Evolutionary conservation across 768 basidiomycete species (phyloP).

Genomic region (Lyophyllum shimeji): DNA sequence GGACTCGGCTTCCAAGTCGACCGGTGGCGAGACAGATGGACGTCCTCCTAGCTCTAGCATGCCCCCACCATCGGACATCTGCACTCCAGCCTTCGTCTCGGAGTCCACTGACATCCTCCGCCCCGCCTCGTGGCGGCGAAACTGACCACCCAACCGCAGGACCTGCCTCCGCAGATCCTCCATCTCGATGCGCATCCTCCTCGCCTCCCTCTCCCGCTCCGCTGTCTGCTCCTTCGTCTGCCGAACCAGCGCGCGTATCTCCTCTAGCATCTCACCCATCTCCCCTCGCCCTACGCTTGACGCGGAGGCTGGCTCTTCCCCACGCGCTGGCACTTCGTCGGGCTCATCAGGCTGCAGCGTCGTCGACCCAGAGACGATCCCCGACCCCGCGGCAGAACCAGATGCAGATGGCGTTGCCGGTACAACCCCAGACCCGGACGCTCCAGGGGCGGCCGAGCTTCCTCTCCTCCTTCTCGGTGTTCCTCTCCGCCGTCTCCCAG

Average conservation of each 20-base stretch:
- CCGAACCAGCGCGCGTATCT: neutral
- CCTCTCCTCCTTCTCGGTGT: neutral
- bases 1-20: neutral
- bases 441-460: neutral
- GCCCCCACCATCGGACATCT: neutral
- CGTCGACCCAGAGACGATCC: neutral
- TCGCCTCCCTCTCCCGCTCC: constrained; percentile 4
- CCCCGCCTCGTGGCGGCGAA: neutral
- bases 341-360: neutral
- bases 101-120: neutral
- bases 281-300: neutral
- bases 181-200: constrained; percentile 9
- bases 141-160: neutral
- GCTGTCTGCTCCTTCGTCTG: neutral
- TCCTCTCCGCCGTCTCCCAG: neutral
- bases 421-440: neutral
- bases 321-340: neutral
- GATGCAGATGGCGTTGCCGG: neutral
- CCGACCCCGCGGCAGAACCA: neutral
- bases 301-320: neutral
- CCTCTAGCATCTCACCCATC: neutral
- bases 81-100: neutral
- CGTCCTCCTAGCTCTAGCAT: neutral
- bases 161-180: constrained; percentile 12
- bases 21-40: neutral